Evolutionary conservation across 768 basidiomycete species (phyloP).

Genomic region (Calocybe cyanea): DNA sequence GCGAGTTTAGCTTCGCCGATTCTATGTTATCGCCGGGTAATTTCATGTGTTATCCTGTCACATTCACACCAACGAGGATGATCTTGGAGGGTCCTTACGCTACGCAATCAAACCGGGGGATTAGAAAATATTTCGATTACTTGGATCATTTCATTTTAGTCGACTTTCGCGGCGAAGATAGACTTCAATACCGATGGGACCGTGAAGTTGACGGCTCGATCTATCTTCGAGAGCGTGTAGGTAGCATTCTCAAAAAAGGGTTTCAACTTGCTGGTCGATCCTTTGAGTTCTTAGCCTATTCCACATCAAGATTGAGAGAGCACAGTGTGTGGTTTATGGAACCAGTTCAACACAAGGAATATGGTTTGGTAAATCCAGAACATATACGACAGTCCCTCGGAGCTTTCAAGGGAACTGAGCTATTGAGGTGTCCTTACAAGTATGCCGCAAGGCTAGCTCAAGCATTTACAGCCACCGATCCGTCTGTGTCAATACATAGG

Average conservation of each 20-base stretch:
- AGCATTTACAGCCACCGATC: constrained; percentile 80
- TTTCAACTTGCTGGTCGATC: constrained; percentile 65
- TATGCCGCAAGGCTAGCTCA: constrained; percentile 82
- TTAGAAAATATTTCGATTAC: constrained; percentile 59
- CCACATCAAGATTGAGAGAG: constrained; percentile 69
- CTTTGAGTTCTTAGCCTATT: constrained; percentile 84
- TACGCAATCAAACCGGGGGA: constrained; percentile 76
- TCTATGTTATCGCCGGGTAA: constrained; percentile 29
- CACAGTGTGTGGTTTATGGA: constrained; percentile 83
- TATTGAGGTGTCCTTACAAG: constrained; percentile 64
- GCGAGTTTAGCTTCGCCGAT: constrained; percentile 22
- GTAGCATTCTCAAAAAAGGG: constrained; percentile 54
- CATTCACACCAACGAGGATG: constrained; percentile 71
- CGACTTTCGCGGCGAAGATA: constrained; percentile 82
- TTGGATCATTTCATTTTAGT: constrained; percentile 76
- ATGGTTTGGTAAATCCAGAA: constrained; percentile 47
- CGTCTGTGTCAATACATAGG: constrained; percentile 53
- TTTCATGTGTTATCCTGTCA: constrained; percentile 72
- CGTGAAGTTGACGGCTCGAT: constrained; percentile 55
- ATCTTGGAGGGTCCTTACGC: constrained; percentile 74
- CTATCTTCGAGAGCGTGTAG: constrained; percentile 59
- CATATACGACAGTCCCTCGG: constrained; percentile 63
- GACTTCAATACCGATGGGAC: constrained; percentile 69
- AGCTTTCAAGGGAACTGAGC: constrained; percentile 50
- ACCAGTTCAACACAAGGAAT: constrained; percentile 48